Evolutionary conservation across 2,329 filamentous ascomycete species (phyloP).

Genomic region (Colletotrichum karsti): DNA sequence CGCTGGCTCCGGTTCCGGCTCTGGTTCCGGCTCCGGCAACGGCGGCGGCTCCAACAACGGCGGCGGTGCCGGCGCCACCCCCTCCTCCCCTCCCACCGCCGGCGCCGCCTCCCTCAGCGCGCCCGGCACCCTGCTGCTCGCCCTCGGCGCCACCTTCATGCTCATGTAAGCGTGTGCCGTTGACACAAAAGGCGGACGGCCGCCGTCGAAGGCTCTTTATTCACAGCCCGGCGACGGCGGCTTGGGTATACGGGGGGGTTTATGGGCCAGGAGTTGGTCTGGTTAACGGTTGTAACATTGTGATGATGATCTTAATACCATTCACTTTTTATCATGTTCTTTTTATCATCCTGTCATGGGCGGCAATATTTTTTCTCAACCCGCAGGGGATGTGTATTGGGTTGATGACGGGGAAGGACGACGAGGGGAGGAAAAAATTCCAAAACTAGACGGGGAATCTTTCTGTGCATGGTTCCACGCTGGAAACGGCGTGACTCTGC

Average conservation of each 20-base stretch:
- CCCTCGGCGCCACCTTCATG: constrained; percentile 52
- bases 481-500: constrained; percentile 5
- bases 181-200: not conserved
- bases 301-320: constrained; percentile 29
- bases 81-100: constrained; percentile 21
- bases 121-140: constrained; percentile 52
- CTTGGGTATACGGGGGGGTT: not conserved
- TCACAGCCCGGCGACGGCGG: not conserved
- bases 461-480: constrained; percentile 6
- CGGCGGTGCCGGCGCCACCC: constrained; percentile 12
- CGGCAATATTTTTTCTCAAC: not conserved
- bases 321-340: constrained; percentile 17
- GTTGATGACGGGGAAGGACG: not conserved
- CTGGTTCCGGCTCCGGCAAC: constrained; percentile 21
- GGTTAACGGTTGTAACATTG: constrained; percentile 19
- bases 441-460: constrained; percentile 9
- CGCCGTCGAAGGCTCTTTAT: not conserved
- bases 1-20: not conserved
- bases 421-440: not conserved
- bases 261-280: constrained; percentile 5
- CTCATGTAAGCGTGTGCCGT: constrained; percentile 39
- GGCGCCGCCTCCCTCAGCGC: constrained; percentile 44
- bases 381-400: not conserved
- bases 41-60: constrained; percentile 6
- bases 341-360: constrained; percentile 5